phyloP scores from a whole-genome alignment of 1,284 basidiomycete species.

The Lentinula novae-zelandiae region DNA sequence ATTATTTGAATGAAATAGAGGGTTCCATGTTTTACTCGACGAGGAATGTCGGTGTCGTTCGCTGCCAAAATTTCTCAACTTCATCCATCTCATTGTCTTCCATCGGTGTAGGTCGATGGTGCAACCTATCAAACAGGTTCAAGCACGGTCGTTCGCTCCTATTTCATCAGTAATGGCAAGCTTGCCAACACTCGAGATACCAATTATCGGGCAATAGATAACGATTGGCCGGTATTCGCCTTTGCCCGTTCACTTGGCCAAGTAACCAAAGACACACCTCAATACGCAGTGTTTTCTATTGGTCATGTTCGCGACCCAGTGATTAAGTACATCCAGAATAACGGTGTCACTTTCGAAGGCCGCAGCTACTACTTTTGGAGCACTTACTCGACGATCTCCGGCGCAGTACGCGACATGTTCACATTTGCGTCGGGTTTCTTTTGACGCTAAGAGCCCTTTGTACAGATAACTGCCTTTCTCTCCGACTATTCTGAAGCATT shows the following conservation, averaged over 20 bases:
- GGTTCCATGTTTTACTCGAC: slow-evolving; percentile 45
- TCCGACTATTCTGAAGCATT: slow-evolving; percentile 24
- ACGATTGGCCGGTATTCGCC: slow-evolving; percentile 52
- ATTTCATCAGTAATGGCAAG: slow-evolving; percentile 39
- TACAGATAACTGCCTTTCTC: slow-evolving; percentile 4
- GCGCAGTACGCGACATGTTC: slow-evolving; percentile 29
- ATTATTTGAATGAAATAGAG: slow-evolving; percentile 25
- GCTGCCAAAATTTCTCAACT: not conserved
- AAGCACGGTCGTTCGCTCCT: slow-evolving; percentile 39
- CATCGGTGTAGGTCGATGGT: slow-evolving; percentile 24
- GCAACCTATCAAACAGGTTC: slow-evolving; percentile 47
- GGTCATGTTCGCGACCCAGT: slow-evolving; percentile 43
- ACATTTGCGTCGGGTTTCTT: not conserved
- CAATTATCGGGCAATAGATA: slow-evolving; percentile 39
- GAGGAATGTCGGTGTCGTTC: not conserved
- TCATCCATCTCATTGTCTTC: not conserved
- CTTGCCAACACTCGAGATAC: slow-evolving; percentile 41
- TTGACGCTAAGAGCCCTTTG: slow-evolving; percentile 1
- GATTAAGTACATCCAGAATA: slow-evolving; percentile 38
- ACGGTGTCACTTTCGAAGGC: slow-evolving; percentile 25
- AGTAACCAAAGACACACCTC: slow-evolving; percentile 21
- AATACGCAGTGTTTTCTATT: slow-evolving; percentile 36
- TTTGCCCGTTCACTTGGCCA: slow-evolving; percentile 42
- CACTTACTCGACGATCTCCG: slow-evolving; percentile 28
- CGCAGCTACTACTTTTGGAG: slow-evolving; percentile 37